These are phyloP conservation scores for Penicillium sp. DNA, from an alignment of 2,329 filamentous ascomycete genomes.

Conservation along the genomic window DNA sequence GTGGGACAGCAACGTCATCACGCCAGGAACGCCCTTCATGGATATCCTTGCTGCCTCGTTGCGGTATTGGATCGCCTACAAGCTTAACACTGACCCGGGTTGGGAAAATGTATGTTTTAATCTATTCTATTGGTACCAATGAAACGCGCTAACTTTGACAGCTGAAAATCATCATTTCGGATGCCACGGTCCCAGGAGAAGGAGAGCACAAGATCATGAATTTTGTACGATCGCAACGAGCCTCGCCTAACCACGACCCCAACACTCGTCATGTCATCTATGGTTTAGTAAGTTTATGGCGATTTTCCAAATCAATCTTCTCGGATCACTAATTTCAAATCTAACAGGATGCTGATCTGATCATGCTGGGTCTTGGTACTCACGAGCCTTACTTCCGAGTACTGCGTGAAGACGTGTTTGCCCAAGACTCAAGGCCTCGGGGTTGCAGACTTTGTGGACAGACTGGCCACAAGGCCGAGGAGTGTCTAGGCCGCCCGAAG, in stretches of 20 bases:
- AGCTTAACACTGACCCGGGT: constrained; percentile 91
- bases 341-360: constrained; percentile 79
- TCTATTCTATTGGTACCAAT: neutral
- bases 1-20: constrained; percentile 87
- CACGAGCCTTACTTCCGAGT: constrained; percentile 98
- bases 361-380: constrained; percentile 95
- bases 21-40: constrained; percentile 98
- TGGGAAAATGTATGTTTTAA: constrained; percentile 69
- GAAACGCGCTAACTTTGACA: constrained; percentile 32
- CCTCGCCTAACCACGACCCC: constrained; percentile 86
- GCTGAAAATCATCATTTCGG: constrained; percentile 96
- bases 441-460: constrained; percentile 89
- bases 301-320: neutral
- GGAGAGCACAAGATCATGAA: constrained; percentile 99
- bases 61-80: constrained; percentile 96
- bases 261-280: constrained; percentile 99
- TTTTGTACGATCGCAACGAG: constrained; percentile 89
- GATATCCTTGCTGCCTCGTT: constrained; percentile 86
- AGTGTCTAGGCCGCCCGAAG: constrained; percentile 77
- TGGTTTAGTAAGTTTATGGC: constrained; percentile 58
- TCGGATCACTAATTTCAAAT: constrained; percentile 23
- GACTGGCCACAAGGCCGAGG: constrained; percentile 82
- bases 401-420: constrained; percentile 94
- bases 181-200: constrained; percentile 95
- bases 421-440: constrained; percentile 78